phyloP scores from a whole-genome alignment of 163 green algal species.

The Prototheca wickerhamii region DNA sequence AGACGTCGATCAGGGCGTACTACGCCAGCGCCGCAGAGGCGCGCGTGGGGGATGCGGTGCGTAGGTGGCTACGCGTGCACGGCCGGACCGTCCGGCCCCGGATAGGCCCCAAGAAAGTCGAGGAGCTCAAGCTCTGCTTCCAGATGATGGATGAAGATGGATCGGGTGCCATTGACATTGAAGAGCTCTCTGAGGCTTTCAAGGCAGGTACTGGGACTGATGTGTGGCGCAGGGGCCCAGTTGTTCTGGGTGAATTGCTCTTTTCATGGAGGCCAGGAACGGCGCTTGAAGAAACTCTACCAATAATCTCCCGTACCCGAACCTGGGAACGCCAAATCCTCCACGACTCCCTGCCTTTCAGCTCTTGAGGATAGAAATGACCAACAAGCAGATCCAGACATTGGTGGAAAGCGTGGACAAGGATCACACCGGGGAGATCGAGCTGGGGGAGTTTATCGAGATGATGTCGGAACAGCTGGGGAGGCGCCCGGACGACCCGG shows the following conservation, averaged over 20 bases:
- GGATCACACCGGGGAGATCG: constrained; percentile 50
- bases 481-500: neutral
- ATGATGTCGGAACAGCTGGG: neutral
- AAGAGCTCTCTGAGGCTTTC: constrained; percentile 62
- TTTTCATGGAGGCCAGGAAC: too few relatives aligned
- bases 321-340: too few relatives aligned
- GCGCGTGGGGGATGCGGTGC: constrained; percentile 4
- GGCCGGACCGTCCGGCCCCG: constrained; percentile 45
- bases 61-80: constrained; percentile 18
- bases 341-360: constrained; percentile 8
- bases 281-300: too few relatives aligned
- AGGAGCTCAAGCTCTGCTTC: constrained; percentile 50
- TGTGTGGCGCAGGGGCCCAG: too few relatives aligned
- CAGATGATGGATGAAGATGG: constrained; percentile 75
- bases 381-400: constrained; percentile 38
- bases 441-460: constrained; percentile 59
- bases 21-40: too few relatives aligned
- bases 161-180: constrained; percentile 61
- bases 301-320: too few relatives aligned
- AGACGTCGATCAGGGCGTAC: too few relatives aligned
- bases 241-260: too few relatives aligned
- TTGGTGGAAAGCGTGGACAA: constrained; percentile 55
- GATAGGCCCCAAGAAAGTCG: constrained; percentile 40
- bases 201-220: too few relatives aligned
- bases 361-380: constrained; percentile 46